Conservation (phyloP, 1,284 basidiomycete species). For the Cystobasidium sp. region DNA sequence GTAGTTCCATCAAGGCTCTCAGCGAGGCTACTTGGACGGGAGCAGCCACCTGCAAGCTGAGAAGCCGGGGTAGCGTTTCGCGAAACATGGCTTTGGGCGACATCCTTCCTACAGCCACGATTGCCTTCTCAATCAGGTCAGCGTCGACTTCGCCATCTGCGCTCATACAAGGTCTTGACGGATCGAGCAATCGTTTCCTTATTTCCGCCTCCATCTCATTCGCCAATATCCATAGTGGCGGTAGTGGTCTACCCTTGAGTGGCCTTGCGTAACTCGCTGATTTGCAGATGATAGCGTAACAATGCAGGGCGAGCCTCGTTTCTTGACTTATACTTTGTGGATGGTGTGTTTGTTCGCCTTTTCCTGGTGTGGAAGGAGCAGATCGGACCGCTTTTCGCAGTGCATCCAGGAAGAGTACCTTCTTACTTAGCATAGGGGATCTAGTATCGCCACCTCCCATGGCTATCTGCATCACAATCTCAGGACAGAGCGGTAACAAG, state of each 20-base stretch:
- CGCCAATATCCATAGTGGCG: conserved; percentile 28
- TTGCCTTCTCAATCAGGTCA: conserved; percentile 6
- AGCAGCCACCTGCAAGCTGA: not conserved
- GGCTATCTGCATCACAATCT: conserved; percentile 33
- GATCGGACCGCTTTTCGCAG: conserved; percentile 21
- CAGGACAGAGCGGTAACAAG: conserved; percentile 28
- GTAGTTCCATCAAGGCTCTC: not conserved
- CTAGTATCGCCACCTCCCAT: conserved; percentile 34
- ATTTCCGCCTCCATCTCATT: conserved; percentile 38
- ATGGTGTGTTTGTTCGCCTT: not conserved
- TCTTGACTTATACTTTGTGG: not conserved
- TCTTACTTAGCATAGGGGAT: conserved; percentile 25
- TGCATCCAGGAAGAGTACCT: conserved; percentile 27
- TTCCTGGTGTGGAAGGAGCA: not conserved
- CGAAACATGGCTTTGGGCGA: not conserved
- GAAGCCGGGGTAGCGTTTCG: conserved; percentile 26
- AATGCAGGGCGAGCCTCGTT: conserved; percentile 16
- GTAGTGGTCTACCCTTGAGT: conserved; percentile 4
- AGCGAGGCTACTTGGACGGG: conserved; percentile 3
- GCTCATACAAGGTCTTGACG: not conserved
- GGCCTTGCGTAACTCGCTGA: conserved; percentile 29
- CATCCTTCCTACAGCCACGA: conserved; percentile 10
- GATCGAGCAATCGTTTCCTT: conserved; percentile 20
- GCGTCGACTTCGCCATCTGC: conserved; percentile 15
- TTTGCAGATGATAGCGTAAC: conserved; percentile 23